Percentiles rank a stretch among this genome's conserved stretches.
Conservation (phyloP, 2,329 filamentous ascomycete genomes). For the Neofusicoccum cordaticola region DNA sequence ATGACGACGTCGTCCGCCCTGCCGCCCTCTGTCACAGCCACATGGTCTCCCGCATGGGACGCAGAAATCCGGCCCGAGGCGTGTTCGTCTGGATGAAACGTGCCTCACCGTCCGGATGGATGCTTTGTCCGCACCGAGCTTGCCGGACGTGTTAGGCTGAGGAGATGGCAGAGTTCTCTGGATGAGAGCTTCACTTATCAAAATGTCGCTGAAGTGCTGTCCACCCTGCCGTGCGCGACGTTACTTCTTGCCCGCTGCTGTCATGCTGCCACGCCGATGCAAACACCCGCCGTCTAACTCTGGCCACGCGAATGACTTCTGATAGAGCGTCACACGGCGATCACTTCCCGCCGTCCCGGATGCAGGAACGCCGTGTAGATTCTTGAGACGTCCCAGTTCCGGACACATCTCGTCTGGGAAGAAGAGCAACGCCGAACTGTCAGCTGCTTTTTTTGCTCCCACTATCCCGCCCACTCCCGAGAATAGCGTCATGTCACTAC, state of each 20-base stretch:
- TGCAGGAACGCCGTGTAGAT: slow-evolving; percentile 1
- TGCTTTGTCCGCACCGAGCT: slow-evolving; percentile 1
- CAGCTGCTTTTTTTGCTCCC: neutral
- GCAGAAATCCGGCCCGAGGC: neutral
- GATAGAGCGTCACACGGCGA: neutral
- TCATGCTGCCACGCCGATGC: slow-evolving; percentile 1
- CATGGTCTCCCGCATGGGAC: neutral
- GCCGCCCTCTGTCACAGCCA: neutral
- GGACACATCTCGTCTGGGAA: neutral
- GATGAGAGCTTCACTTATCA: neutral
- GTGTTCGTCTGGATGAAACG: neutral
- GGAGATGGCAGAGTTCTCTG: neutral
- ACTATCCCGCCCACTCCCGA: neutral
- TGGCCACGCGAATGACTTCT: slow-evolving; percentile 1
- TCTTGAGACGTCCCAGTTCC: neutral
- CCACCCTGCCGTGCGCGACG: neutral
- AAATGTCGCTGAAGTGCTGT: neutral
- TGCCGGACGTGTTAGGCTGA: neutral
- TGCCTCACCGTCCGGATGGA: neutral
- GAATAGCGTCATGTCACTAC: neutral
- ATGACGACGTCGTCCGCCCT: neutral
- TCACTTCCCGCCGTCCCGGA: neutral
- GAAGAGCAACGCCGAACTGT: neutral
- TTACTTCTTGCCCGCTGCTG: neutral
- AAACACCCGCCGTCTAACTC: slow-evolving; percentile 3